Evolutionary conservation across 345 rosid species (phyloP).

Genomic region (Draba incana): DNA sequence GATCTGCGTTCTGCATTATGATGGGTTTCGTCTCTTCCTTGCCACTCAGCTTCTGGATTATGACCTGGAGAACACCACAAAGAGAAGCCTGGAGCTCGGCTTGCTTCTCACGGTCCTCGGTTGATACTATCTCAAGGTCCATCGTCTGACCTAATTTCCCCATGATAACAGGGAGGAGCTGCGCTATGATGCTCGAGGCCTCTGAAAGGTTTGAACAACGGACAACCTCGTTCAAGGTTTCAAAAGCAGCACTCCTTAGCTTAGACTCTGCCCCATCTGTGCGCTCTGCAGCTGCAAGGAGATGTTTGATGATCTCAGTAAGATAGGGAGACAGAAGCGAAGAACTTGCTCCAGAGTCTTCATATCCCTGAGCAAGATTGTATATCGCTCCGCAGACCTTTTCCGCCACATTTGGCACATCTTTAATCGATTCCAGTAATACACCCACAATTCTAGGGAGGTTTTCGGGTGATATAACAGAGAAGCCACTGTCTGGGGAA

Average conservation of each 20-base stretch:
- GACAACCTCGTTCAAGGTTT: constrained; percentile 88
- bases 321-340: constrained; percentile 74
- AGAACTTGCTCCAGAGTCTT: constrained; percentile 67
- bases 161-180: constrained; percentile 84
- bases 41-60: constrained; percentile 81
- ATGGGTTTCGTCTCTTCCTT: constrained; percentile 63
- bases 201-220: constrained; percentile 76
- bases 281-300: constrained; percentile 76
- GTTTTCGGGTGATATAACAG: constrained; percentile 69
- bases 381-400: constrained; percentile 95
- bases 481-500: constrained; percentile 65
- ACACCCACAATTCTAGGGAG: constrained; percentile 63
- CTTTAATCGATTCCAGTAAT: constrained; percentile 72
- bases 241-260: constrained; percentile 82
- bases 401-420: constrained; percentile 85
- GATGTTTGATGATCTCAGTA: constrained; percentile 61
- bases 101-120: constrained; percentile 91
- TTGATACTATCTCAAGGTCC: constrained; percentile 66
- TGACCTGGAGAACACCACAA: constrained; percentile 93
- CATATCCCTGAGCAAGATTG: constrained; percentile 93
- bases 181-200: constrained; percentile 62
- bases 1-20: constrained; percentile 71
- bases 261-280: constrained; percentile 69
- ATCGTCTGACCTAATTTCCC: constrained; percentile 68
- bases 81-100: constrained; percentile 89